Percentiles rank a stretch among this genome's conserved stretches.
phyloP scores from a whole-genome alignment of 2,329 filamentous ascomycete genomes.

The Lecanicillium sp. region DNA sequence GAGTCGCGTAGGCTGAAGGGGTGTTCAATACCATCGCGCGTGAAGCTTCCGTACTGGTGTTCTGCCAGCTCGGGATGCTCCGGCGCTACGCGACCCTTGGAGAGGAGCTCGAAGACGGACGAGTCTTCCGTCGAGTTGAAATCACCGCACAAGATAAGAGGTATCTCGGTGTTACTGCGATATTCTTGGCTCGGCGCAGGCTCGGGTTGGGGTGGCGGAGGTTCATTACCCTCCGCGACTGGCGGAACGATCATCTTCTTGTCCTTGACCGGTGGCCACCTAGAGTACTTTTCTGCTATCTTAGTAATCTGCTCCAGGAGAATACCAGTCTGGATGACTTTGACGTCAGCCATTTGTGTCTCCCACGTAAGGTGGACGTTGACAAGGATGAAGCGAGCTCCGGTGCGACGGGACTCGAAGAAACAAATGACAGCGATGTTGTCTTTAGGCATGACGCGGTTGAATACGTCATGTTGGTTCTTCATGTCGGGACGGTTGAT shows the following conservation, averaged over 20 bases:
- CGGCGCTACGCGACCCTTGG: conserved; percentile 69
- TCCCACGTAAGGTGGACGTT: conserved; percentile 98
- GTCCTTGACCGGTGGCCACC: conserved; percentile 73
- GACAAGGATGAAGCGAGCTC: conserved; percentile 84
- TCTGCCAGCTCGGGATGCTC: conserved; percentile 74
- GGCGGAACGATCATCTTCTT: conserved; percentile 56
- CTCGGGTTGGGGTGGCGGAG: conserved; percentile 51
- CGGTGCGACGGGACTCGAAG: conserved; percentile 85
- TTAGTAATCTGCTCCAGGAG: conserved; percentile 88
- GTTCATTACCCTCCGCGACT: conserved; percentile 36
- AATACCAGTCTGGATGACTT: conserved; percentile 92
- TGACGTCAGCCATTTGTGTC: conserved; percentile 83
- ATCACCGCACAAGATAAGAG: conserved; percentile 86
- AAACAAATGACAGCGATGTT: conserved; percentile 91
- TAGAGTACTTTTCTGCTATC: conserved; percentile 76
- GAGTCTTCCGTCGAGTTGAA: conserved; percentile 89
- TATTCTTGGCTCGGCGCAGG: conserved; percentile 84
- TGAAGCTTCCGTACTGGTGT: conserved; percentile 89
- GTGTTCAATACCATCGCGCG: conserved; percentile 84
- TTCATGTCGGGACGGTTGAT: conserved; percentile 97
- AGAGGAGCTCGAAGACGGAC: conserved; percentile 85
- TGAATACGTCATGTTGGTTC: conserved; percentile 95
- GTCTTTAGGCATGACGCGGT: conserved; percentile 96
- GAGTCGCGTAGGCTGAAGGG: conserved; percentile 90
- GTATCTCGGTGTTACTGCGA: conserved; percentile 77